Evolutionary conservation across 805 yeast genomes (phyloP).

Genomic region (Kluyveromyces siamensis): DNA sequence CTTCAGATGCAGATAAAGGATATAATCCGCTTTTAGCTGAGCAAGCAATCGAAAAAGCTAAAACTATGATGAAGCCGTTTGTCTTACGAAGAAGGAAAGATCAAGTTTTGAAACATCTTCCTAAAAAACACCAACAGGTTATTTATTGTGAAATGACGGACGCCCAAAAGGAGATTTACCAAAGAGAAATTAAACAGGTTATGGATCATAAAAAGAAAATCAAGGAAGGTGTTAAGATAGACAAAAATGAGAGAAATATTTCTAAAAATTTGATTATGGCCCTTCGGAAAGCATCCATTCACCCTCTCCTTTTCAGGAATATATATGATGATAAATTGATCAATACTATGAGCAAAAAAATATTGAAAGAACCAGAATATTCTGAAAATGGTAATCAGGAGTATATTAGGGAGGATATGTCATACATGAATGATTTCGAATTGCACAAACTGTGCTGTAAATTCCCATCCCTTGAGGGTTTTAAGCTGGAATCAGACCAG

Average conservation of each 20-base stretch:
- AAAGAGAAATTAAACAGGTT: constrained; percentile 41
- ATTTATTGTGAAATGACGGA: constrained; percentile 56
- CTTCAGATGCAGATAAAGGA: constrained; percentile 41
- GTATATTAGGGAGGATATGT: constrained; percentile 89
- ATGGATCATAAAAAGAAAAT: constrained; percentile 25
- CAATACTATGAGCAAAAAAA: constrained; percentile 61
- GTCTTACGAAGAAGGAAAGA: constrained; percentile 85
- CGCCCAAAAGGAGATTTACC: constrained; percentile 50
- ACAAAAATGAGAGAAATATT: constrained; percentile 29
- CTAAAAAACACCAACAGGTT: constrained; percentile 59
- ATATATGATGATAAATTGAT: constrained; percentile 49
- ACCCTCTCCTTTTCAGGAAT: constrained; percentile 76
- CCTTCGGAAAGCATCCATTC: constrained; percentile 85
- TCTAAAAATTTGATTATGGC: constrained; percentile 72
- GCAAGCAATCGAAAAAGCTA: constrained; percentile 88
- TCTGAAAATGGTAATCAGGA: constrained; percentile 58
- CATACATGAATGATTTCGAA: constrained; percentile 88
- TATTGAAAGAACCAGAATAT: constrained; percentile 76
- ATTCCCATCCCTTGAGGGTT: constrained; percentile 58
- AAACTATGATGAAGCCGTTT: constrained; percentile 97
- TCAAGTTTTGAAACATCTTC: constrained; percentile 85
- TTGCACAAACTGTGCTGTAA: constrained; percentile 62
- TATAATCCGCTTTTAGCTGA: constrained; percentile 79
- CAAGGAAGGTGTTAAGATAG: constrained; percentile 14
- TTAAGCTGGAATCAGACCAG: constrained; percentile 42